phyloP scores from a whole-genome alignment of 2,329 filamentous ascomycete genomes.

The Ceratocystis colombiana region DNA sequence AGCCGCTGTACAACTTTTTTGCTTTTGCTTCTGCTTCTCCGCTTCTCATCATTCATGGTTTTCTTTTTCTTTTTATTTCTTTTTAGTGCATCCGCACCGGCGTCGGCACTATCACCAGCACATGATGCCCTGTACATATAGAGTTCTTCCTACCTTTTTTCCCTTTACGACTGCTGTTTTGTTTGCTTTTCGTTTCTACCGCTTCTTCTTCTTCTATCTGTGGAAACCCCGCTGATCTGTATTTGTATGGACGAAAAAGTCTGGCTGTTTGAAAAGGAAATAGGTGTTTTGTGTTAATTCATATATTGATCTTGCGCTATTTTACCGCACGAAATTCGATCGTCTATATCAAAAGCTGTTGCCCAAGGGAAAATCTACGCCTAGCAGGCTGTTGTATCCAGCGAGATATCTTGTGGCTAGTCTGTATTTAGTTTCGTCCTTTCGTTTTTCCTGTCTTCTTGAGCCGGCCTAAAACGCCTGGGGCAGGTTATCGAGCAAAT shows the following conservation, averaged over 20 bases:
- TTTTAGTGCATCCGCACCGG: constrained; percentile 2
- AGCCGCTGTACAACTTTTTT: constrained; percentile 20
- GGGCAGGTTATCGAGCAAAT: neutral
- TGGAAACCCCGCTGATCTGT: constrained; percentile 15
- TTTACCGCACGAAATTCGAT: neutral
- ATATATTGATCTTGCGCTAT: neutral
- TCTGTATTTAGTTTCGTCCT: neutral
- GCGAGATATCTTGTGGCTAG: neutral
- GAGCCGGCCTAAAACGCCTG: too few relatives aligned
- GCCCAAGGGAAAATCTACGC: neutral
- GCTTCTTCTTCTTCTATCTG: constrained; percentile 4
- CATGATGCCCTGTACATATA: constrained; percentile 23
- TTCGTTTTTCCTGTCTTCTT: neutral
- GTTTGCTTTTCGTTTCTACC: constrained; percentile 16
- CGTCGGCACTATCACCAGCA: neutral
- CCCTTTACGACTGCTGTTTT: constrained; percentile 17
- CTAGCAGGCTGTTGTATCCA: too few relatives aligned
- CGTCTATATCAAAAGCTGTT: neutral
- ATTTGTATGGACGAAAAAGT: constrained; percentile 22
- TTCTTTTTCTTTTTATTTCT: constrained; percentile 9
- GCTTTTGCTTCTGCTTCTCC: neutral
- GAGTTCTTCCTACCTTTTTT: constrained; percentile 22
- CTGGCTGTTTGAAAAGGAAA: constrained; percentile 12
- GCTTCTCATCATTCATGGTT: neutral
- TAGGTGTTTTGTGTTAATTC: constrained; percentile 5